phyloP scores from a whole-genome alignment of 139 green algal species.

The Micractinium sp. region DNA sequence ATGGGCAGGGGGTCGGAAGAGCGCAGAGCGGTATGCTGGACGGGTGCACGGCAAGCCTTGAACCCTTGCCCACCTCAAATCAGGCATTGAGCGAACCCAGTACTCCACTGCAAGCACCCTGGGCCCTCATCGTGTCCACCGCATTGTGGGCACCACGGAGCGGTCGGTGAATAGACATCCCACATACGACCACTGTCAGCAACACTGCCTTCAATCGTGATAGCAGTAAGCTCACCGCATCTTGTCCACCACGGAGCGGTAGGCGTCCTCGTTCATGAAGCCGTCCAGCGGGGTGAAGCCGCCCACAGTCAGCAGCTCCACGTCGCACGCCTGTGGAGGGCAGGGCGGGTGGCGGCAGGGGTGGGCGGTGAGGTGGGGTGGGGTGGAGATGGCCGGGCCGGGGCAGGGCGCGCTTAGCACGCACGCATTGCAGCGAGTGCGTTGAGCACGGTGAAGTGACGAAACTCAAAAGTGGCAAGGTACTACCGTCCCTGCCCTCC shows the following conservation, averaged over 20 bases:
- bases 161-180: neutral
- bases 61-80: no score
- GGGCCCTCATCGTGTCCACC: neutral
- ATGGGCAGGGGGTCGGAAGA: neutral
- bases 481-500: no score
- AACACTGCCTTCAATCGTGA: no score
- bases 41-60: neutral
- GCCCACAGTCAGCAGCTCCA: conserved; percentile 91
- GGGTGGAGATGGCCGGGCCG: neutral
- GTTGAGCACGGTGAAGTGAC: no score
- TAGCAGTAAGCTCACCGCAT: conserved; percentile 52
- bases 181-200: no score
- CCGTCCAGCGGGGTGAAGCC: conserved; percentile 84
- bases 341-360: no score
- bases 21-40: no score
- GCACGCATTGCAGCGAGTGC: no score
- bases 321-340: conserved; percentile 88
- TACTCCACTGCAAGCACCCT: neutral
- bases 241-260: conserved; percentile 78
- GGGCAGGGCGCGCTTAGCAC: no score
- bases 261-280: conserved; percentile 89
- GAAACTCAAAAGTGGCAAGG: no score
- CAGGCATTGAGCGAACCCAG: neutral
- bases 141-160: neutral
- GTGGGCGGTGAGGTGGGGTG: neutral